Conservation (phyloP, 495 filamentous ascomycete genomes). For the Aspergillus haitiensis region DNA sequence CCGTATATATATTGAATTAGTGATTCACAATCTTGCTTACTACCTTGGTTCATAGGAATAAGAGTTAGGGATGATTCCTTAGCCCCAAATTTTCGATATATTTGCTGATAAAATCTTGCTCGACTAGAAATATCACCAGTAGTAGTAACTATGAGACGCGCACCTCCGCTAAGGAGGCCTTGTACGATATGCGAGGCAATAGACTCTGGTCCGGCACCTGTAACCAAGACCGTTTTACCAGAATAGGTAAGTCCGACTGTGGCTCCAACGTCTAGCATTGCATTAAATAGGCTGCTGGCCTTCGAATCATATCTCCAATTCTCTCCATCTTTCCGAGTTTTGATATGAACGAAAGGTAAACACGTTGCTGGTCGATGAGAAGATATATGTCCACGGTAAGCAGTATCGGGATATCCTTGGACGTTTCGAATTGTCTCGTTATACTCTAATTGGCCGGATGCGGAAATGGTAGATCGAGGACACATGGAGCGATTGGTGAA, state of each 20-base stretch:
- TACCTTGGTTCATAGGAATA: slow-evolving; percentile 97
- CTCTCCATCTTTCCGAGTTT: slow-evolving; percentile 64
- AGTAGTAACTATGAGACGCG: slow-evolving; percentile 92
- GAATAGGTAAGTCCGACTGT: slow-evolving; percentile 19
- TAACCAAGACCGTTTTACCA: slow-evolving; percentile 95
- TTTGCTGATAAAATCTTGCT: slow-evolving; percentile 95
- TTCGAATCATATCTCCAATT: slow-evolving; percentile 95
- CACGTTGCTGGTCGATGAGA: slow-evolving; percentile 46
- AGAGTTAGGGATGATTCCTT: slow-evolving; percentile 91
- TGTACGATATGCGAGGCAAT: slow-evolving; percentile 97
- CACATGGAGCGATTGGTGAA: slow-evolving; percentile 17
- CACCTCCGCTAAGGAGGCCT: slow-evolving; percentile 92
- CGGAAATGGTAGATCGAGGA: slow-evolving; percentile 21
- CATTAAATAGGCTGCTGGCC: slow-evolving; percentile 35
- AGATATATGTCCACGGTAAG: slow-evolving; percentile 6
- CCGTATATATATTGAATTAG: slow-evolving; percentile 96
- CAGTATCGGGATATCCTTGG: slow-evolving; percentile 15
- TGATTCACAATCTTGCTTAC: slow-evolving; percentile 91
- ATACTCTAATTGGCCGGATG: slow-evolving; percentile 20
- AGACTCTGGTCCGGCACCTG: slow-evolving; percentile 93
- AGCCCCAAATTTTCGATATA: slow-evolving; percentile 89
- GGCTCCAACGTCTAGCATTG: slow-evolving; percentile 15
- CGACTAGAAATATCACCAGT: slow-evolving; percentile 92
- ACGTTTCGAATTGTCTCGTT: slow-evolving; percentile 60
- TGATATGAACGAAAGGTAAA: slow-evolving; percentile 94